Evolutionary conservation across 2,329 filamentous ascomycete species (phyloP), one percentile per base, ranked within the genome.

Genomic region (Incumbomyces delicatus): DNA sequence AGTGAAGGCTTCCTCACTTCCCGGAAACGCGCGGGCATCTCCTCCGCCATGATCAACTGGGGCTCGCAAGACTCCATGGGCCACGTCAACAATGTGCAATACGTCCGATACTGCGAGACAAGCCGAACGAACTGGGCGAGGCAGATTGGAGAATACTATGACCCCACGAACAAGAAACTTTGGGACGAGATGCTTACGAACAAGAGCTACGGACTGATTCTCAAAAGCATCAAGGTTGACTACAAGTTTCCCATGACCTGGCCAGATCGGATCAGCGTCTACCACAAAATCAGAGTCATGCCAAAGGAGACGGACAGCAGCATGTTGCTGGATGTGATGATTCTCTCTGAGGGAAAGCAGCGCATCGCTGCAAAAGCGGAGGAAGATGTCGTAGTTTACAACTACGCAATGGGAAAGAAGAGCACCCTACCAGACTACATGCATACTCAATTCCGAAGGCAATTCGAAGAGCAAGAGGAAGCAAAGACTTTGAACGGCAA

Each of bases 191-290:
- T 94, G 34, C 77, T 85, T 68, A 80, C 75, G 12, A 79, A 83
- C 0, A 74, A 68, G 18, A 75, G 76, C 1, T 70, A 80, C 14
- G 88, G 89, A 0, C 62, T 95, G 47, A 92, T 95, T 49, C 66
- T 95, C 59, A 77, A 80, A 57, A 87, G 81, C 56, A 87, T 95
- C 55, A 83, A 76, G 57, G 81, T 85, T 0, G 83, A 94, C 55
- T 95, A 84, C 66, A 95, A 95, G 68, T 88, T 94, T 67, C 87
- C 88, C 13, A 83, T 95, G 77, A 82, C 75, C 30, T 94, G 78
- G 63, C 88, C 88, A 0, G 88, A 95, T 63, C 76, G 77, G 41
- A 78, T 94, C 51, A 87, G 84, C 0, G 86, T 92, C 16, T 83
- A 90, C 57, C 87, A 95, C 66, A 89, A 83, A 61, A 75, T 95